phyloP scores from a whole-genome alignment of 176 grass and related monocot genomes.

The Triticum monococcum region DNA sequence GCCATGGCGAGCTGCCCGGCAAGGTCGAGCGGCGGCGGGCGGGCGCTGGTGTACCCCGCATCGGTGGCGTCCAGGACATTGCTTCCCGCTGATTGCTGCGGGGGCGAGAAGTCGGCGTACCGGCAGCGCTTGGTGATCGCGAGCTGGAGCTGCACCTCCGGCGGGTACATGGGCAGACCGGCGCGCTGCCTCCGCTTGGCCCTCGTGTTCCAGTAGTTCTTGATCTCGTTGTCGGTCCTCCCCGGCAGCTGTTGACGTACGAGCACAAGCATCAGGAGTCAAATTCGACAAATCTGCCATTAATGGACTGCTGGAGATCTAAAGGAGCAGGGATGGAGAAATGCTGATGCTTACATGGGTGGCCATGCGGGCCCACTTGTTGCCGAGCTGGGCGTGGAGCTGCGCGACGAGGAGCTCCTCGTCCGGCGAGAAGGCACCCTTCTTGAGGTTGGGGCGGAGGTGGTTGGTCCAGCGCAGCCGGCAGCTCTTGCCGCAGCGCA shows the following conservation, averaged over 20 bases:
- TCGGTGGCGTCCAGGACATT: not conserved
- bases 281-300: not conserved
- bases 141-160: constrained; percentile 55
- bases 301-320: not conserved
- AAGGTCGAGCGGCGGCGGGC: constrained; percentile 49
- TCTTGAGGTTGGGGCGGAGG: constrained; percentile 84
- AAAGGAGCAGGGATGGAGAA: not conserved
- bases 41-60: constrained; percentile 20
- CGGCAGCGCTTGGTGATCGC: constrained; percentile 43
- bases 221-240: constrained; percentile 99
- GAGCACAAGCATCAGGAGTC: not conserved
- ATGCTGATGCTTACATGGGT: constrained; percentile 33
- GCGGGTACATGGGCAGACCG: constrained; percentile 62
- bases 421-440: constrained; percentile 68
- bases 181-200: constrained; percentile 58
- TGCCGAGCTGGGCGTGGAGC: constrained; percentile 66
- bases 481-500: constrained; percentile 88
- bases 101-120: constrained; percentile 13
- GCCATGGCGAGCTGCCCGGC: constrained; percentile 29
- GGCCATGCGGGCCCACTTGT: constrained; percentile 82
- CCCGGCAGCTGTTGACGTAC: constrained; percentile 50
- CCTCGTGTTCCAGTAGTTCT: constrained; percentile 99
- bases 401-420: constrained; percentile 63
- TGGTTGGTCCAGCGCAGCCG: constrained; percentile 82
- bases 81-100: not conserved